Base-by-base conservation (phyloP, 1,284 basidiomycete species). In the Leucoagaricus sp. region DNA sequence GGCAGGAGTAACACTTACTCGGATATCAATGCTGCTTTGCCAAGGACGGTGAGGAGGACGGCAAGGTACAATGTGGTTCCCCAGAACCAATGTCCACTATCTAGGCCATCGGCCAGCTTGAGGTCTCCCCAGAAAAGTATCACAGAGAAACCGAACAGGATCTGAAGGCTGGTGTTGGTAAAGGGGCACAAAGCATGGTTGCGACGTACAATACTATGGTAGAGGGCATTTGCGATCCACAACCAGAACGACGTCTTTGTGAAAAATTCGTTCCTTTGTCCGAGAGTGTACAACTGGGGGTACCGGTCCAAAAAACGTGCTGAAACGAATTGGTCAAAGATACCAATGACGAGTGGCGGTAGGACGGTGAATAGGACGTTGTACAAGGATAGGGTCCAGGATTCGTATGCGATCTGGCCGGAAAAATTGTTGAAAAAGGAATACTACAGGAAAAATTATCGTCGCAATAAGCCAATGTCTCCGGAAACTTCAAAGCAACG, bases 401-500 rank as follows among this genome's bases (percentile, higher is more conserved):
- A 97, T 75, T 99, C 97, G 71, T 96, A 97, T 48, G 94, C 91
- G 62, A 98, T 96, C 73, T 99, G 96, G 19, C 96, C 97, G 1
- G 96, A 98, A 75, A 98, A 99, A 68, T 95, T 96, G 79, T 97
- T 98, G 81, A 95, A 91, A 81, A 97, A 96, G 40, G 97, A 98
- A 73, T 89, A 99, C 96, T 96, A 40, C 15, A 41, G 13, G 34
- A 3, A 8, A 9, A 21, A 60, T 3, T 47, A 21, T 38, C 28
- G 29, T 17, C 29, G 31, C 54, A 44, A 49, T 57, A 56, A 40
- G 54, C 2, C 62, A 36, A 1, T 13, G 4, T 21, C 50, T 23
- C 44, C 40, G 21, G 17, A 58, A 28, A 55, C 31, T 34, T 31
- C 49, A 25, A 36, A n/a, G 23, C 31, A 26, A 19, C 21, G 25